Conservation (phyloP, 192 early-diverging fungal species). For the Chytriomyces confervae region DNA sequence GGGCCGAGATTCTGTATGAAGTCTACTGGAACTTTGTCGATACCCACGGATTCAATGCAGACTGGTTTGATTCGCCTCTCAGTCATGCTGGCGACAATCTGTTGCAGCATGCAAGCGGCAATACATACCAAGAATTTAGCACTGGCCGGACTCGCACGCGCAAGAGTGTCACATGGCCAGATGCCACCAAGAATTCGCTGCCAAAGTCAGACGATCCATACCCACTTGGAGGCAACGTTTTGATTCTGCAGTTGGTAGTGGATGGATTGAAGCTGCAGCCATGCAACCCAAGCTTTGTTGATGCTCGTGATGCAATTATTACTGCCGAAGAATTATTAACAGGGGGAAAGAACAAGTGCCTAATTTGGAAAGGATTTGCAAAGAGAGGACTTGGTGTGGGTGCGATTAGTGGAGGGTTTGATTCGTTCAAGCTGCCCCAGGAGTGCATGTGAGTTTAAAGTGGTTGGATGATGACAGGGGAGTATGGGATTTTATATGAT, state of each 20-base stretch:
- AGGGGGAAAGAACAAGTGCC: slow-evolving; percentile 52
- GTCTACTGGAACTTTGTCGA: slow-evolving; percentile 65
- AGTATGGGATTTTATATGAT: too few relatives aligned
- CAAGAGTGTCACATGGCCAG: not conserved
- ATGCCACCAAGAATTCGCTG: not conserved
- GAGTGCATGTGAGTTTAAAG: slow-evolving; percentile 32
- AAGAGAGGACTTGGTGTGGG: slow-evolving; percentile 85
- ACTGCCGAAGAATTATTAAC: slow-evolving; percentile 50
- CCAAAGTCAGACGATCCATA: slow-evolving; percentile 1
- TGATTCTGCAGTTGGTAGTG: slow-evolving; percentile 55
- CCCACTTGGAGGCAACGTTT: slow-evolving; percentile 51
- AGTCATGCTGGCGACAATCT: not conserved
- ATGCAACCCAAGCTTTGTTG: slow-evolving; percentile 59
- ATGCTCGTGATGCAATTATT: slow-evolving; percentile 60
- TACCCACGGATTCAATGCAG: slow-evolving; percentile 55
- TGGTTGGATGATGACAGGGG: too few relatives aligned
- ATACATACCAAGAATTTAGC: slow-evolving; percentile 42
- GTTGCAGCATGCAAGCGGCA: not conserved
- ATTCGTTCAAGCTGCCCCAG: slow-evolving; percentile 47
- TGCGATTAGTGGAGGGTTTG: slow-evolving; percentile 58
- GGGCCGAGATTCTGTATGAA: slow-evolving; percentile 92
- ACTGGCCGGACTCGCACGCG: slow-evolving; percentile 31
- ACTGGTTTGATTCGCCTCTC: slow-evolving; percentile 51
- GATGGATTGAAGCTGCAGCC: slow-evolving; percentile 63
- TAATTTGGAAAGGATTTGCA: slow-evolving; percentile 69